Conservation (phyloP, 495 filamentous ascomycete genomes). For the Tuber calosporum region DNA sequence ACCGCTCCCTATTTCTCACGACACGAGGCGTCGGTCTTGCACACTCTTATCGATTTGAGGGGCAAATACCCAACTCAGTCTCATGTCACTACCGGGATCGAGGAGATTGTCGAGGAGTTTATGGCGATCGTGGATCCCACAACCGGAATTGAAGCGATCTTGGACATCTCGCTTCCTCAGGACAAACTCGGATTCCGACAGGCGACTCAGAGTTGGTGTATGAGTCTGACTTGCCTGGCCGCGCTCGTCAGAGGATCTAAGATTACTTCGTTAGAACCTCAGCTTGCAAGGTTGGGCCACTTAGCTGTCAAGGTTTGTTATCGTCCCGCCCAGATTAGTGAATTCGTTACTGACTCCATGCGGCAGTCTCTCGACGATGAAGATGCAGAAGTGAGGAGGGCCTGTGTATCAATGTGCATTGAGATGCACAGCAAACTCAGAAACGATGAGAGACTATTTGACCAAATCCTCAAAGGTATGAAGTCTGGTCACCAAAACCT, state of each 20-base stretch:
- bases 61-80: conserved; percentile 44
- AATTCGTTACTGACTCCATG: conserved; percentile 50
- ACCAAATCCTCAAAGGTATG: conserved; percentile 56
- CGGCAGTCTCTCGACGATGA: conserved; percentile 54
- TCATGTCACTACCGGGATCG: conserved; percentile 55
- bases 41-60: conserved; percentile 37
- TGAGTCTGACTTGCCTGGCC: conserved; percentile 36
- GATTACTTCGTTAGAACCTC: conserved; percentile 27
- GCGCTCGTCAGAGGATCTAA: conserved; percentile 34
- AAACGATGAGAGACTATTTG: conserved; percentile 53
- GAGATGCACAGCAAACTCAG: conserved; percentile 62
- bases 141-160: conserved; percentile 49
- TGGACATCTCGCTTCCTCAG: conserved; percentile 47
- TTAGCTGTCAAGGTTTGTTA: conserved; percentile 39
- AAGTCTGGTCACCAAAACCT: conserved; percentile 64
- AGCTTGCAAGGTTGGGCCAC: conserved; percentile 29
- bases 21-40: conserved; percentile 54
- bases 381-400: conserved; percentile 72
- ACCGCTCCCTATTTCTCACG: conserved; percentile 60
- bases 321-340: conserved; percentile 2
- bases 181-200: conserved; percentile 33
- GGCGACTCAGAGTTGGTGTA: conserved; percentile 43
- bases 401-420: conserved; percentile 69
- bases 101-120: conserved; percentile 54
- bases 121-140: conserved; percentile 46